Conservation (phyloP, 1,139 yeast species). For the Taphrina sp. region DNA sequence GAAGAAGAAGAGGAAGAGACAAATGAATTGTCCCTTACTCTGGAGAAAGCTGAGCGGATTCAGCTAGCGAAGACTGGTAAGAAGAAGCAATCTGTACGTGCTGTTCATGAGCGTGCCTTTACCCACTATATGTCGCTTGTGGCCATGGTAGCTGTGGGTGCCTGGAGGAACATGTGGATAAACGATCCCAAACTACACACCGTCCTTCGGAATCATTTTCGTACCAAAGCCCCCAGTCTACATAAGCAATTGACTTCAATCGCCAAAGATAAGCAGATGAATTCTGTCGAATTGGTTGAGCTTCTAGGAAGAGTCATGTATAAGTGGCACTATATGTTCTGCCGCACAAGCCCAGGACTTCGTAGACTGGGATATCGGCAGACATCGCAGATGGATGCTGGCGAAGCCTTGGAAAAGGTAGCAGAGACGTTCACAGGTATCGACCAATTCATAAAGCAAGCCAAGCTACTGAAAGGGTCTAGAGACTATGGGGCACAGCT, state of each 20-base stretch:
- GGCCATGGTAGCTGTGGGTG: slow-evolving; percentile 63
- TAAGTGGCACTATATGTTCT: slow-evolving; percentile 52
- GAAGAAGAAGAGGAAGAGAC: background rate
- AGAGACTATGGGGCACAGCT: slow-evolving; percentile 84
- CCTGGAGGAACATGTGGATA: slow-evolving; percentile 71
- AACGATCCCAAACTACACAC: slow-evolving; percentile 51
- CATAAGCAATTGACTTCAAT: slow-evolving; percentile 1
- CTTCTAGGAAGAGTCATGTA: slow-evolving; percentile 38
- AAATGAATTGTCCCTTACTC: slow-evolving; percentile 18
- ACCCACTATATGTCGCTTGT: slow-evolving; percentile 62
- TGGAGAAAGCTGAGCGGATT: slow-evolving; percentile 19
- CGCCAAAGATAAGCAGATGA: background rate
- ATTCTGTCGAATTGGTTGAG: slow-evolving; percentile 22
- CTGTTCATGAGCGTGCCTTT: slow-evolving; percentile 59
- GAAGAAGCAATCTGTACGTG: slow-evolving; percentile 46
- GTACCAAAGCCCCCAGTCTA: slow-evolving; percentile 1
- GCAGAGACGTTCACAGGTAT: slow-evolving; percentile 40
- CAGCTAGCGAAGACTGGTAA: slow-evolving; percentile 19
- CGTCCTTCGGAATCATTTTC: slow-evolving; percentile 25
- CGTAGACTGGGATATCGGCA: slow-evolving; percentile 32
- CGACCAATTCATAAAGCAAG: slow-evolving; percentile 48
- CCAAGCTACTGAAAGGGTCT: slow-evolving; percentile 59
- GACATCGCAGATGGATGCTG: slow-evolving; percentile 14
- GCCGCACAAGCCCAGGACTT: slow-evolving; percentile 37
- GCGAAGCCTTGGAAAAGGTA: slow-evolving; percentile 35